phyloP scores from a whole-genome alignment of 768 basidiomycete genomes.

The Suillus plorans region DNA sequence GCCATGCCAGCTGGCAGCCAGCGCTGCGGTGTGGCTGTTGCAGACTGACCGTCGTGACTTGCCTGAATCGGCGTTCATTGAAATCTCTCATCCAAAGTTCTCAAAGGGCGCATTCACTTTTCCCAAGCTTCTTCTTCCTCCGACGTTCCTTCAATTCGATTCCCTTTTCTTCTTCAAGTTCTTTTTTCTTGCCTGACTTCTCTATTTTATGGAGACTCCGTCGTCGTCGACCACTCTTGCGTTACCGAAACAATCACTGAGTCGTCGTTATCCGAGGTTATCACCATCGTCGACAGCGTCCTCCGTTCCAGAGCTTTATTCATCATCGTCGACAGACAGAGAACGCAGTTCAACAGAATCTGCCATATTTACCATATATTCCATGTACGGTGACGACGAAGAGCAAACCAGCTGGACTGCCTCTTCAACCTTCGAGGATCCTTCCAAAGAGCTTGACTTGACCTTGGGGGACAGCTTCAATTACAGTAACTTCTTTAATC shows the following conservation, averaged over 20 bases:
- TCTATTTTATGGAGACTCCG: slow-evolving; percentile 39
- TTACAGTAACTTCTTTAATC: slow-evolving; percentile 34
- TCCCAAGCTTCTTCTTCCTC: slow-evolving; percentile 7
- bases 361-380: slow-evolving; percentile 81
- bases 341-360: slow-evolving; percentile 66
- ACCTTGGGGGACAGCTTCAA: slow-evolving; percentile 34
- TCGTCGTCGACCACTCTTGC: slow-evolving; percentile 37
- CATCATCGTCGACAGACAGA: slow-evolving; percentile 33
- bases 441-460: slow-evolving; percentile 37
- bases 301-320: slow-evolving; percentile 36
- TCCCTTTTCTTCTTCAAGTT: slow-evolving; percentile 4
- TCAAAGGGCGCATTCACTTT: background rate
- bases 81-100: slow-evolving; percentile 1
- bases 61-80: slow-evolving; percentile 4
- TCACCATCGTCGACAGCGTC: slow-evolving; percentile 28
- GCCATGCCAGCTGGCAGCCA: slow-evolving; percentile 1
- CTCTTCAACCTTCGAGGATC: slow-evolving; percentile 36
- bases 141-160: slow-evolving; percentile 6
- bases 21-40: background rate
- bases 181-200: slow-evolving; percentile 2
- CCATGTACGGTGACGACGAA: slow-evolving; percentile 75
- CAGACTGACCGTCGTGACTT: background rate
- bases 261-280: slow-evolving; percentile 12
- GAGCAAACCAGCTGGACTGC: slow-evolving; percentile 48
- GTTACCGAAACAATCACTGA: slow-evolving; percentile 31